These are phyloP conservation scores for Auriscalpium vulgare DNA, from an alignment of 768 basidiomycete genomes.

Conservation along the genomic window DNA sequence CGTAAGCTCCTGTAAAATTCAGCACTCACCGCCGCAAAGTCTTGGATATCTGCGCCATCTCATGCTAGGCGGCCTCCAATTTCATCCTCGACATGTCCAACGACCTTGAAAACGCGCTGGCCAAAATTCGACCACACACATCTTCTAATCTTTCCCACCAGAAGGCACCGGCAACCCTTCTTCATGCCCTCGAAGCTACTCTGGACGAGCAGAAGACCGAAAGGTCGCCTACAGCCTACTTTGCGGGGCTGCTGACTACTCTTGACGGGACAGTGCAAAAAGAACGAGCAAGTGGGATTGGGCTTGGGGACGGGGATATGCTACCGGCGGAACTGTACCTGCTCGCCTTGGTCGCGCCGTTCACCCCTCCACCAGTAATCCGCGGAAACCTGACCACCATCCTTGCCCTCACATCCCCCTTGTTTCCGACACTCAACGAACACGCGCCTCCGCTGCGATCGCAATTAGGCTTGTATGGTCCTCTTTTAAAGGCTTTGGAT, in stretches of 20 bases:
- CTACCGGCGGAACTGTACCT: constrained; percentile 83
- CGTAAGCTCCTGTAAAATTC: not conserved
- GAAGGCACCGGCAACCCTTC: constrained; percentile 79
- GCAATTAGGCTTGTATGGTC: constrained; percentile 69
- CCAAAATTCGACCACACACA: constrained; percentile 83
- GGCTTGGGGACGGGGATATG: constrained; percentile 58
- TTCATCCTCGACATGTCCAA: constrained; percentile 18
- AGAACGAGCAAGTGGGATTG: constrained; percentile 29
- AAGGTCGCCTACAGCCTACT: constrained; percentile 81
- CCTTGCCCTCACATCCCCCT: constrained; percentile 64
- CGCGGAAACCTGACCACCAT: constrained; percentile 66
- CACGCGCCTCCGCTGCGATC: constrained; percentile 83
- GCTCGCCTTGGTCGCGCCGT: constrained; percentile 66
- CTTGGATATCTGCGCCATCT: not conserved
- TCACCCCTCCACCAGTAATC: constrained; percentile 75
- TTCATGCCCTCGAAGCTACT: constrained; percentile 78
- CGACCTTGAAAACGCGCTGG: constrained; percentile 47
- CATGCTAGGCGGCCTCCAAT: not conserved
- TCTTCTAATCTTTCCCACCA: constrained; percentile 79
- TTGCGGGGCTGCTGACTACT: constrained; percentile 83
- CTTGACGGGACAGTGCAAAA: constrained; percentile 71
- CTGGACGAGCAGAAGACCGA: constrained; percentile 63
- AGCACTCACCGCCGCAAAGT: not conserved
- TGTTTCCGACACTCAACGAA: constrained; percentile 58
- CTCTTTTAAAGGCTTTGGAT: constrained; percentile 64